A percentile compares a stretch with the other conserved stretches of the same genome.
phyloP scores from a whole-genome alignment of 2,329 filamentous ascomycete genomes.

The Trichoderma atroviride region DNA sequence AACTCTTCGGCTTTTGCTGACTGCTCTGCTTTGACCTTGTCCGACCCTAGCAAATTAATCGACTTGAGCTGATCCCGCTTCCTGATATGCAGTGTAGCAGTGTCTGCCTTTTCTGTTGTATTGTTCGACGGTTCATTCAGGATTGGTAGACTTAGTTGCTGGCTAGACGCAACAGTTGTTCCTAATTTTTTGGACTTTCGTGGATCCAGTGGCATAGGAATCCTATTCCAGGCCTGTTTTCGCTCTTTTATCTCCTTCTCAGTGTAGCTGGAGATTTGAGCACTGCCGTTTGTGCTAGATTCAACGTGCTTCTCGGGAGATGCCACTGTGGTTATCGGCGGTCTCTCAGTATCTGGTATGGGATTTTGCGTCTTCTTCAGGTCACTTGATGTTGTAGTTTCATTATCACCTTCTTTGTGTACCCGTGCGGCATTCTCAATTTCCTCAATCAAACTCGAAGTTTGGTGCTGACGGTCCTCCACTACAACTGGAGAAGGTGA shows the following conservation, averaged over 20 bases:
- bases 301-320: neutral
- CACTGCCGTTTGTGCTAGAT: neutral
- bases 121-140: neutral
- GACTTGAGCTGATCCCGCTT: neutral
- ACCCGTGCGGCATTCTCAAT: too few species aligned
- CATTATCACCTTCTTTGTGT: neutral
- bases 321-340: neutral
- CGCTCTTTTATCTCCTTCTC: conserved; percentile 38
- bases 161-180: neutral
- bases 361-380: neutral
- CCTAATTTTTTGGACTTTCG: conserved; percentile 28
- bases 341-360: neutral
- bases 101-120: neutral
- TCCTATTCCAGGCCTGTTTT: conserved; percentile 40
- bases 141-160: neutral
- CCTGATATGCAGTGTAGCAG: neutral
- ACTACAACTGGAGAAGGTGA: neutral
- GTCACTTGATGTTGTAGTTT: neutral
- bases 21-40: neutral
- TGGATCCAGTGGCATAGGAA: conserved; percentile 39
- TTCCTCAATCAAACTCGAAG: too few species aligned
- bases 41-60: neutral
- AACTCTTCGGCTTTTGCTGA: neutral
- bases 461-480: neutral
- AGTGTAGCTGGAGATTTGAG: conserved; percentile 34